Conservation (phyloP, 805 yeast species). For the Alloascoidea africana region DNA sequence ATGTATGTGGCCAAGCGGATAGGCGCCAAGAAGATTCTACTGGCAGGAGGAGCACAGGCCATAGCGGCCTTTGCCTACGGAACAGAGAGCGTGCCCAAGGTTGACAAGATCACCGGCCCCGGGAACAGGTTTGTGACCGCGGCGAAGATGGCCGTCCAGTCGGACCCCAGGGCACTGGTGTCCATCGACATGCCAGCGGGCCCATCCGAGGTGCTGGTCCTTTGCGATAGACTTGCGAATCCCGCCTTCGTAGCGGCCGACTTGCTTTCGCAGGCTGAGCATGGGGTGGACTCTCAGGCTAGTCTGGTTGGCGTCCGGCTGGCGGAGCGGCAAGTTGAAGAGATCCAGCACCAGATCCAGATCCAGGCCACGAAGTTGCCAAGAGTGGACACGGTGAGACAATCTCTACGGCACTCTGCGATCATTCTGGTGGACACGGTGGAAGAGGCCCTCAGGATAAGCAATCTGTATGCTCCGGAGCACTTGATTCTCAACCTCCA, state of each 20-base stretch:
- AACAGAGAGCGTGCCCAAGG: conserved; percentile 81
- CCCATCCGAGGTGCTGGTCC: conserved; percentile 94
- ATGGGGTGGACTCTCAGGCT: conserved; percentile 96
- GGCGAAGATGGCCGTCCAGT: conserved; percentile 94
- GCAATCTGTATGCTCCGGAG: conserved; percentile 93
- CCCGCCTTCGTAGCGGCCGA: conserved; percentile 95
- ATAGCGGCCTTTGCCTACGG: conserved; percentile 99
- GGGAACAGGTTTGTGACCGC: conserved; percentile 99
- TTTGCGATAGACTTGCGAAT: conserved; percentile 79
- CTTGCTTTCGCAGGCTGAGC: conserved; percentile 94
- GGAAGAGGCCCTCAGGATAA: conserved; percentile 74
- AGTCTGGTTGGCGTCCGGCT: conserved; percentile 74
- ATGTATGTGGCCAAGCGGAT: conserved; percentile 96
- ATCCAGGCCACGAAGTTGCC: conserved; percentile 75
- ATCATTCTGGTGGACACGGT: conserved; percentile 53
- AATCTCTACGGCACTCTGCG: conserved; percentile 85
- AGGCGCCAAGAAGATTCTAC: conserved; percentile 78
- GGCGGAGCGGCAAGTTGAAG: conserved; percentile 39
- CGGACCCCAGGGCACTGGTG: conserved; percentile 88
- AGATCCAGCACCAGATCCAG: conserved; percentile 71
- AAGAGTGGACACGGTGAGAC: conserved; percentile 83
- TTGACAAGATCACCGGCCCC: conserved; percentile 95
- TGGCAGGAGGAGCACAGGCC: conserved; percentile 99
- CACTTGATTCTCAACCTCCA: conserved; percentile 87
- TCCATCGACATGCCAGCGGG: conserved; percentile 99